Percentiles rank a stretch among this genome's conserved stretches.
phyloP scores from a whole-genome alignment of 345 rosid genomes.

The Barbarea vulgaris region DNA sequence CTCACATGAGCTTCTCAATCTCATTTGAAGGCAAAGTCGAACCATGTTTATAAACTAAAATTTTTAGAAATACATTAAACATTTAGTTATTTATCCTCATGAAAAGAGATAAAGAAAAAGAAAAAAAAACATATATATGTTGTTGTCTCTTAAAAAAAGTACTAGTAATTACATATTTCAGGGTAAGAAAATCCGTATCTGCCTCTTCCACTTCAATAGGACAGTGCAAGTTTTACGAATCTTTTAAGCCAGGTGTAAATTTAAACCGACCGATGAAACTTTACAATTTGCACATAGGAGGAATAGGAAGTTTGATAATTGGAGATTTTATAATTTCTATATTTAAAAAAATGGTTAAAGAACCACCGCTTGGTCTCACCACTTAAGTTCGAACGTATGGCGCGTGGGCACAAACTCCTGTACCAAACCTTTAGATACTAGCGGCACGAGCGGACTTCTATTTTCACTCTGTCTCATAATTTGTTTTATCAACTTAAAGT shows the following conservation, averaged over 20 bases:
- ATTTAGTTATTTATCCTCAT: background rate
- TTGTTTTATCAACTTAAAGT: background rate
- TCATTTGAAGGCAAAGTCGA: background rate
- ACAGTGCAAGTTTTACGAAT: slow-evolving; percentile 24
- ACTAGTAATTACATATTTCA: background rate
- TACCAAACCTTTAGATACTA: slow-evolving; percentile 56
- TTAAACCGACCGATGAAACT: slow-evolving; percentile 33
- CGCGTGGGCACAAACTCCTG: slow-evolving; percentile 75
- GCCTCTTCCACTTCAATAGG: slow-evolving; percentile 11
- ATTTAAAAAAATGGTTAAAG: slow-evolving; percentile 16
- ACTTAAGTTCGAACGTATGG: slow-evolving; percentile 62
- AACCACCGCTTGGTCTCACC: slow-evolving; percentile 69
- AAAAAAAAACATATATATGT: background rate
- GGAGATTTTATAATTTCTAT: slow-evolving; percentile 27
- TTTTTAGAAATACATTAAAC: background rate
- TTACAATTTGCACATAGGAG: slow-evolving; percentile 23
- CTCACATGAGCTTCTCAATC: background rate
- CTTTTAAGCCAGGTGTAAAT: slow-evolving; percentile 8
- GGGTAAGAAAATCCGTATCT: slow-evolving; percentile 9
- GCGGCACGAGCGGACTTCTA: slow-evolving; percentile 55
- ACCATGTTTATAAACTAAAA: background rate
- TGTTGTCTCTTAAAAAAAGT: background rate
- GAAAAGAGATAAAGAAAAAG: background rate
- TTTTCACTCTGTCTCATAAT: slow-evolving; percentile 8
- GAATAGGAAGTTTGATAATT: slow-evolving; percentile 29